Evolutionary conservation across 2,329 filamentous ascomycete species (phyloP).

Genomic region (Beauveria scarabaeidicola): DNA sequence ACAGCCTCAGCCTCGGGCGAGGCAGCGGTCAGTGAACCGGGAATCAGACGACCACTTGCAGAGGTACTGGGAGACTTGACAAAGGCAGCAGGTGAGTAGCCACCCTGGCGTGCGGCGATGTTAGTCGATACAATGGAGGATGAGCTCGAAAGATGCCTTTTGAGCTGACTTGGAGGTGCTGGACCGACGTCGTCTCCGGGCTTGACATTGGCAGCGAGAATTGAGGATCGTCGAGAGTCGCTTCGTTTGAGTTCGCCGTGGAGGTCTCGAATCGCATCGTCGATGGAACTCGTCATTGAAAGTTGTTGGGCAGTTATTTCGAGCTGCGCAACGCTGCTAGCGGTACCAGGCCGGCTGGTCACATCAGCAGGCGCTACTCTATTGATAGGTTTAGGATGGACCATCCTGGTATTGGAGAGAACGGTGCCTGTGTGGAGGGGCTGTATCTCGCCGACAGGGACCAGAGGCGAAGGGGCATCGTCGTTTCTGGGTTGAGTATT

Average conservation of each 20-base stretch:
- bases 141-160: conserved; percentile 39
- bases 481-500: background rate
- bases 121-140: conserved; percentile 64
- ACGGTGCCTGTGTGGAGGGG: conserved; percentile 30
- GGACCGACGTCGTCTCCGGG: conserved; percentile 15
- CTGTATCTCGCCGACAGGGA: background rate
- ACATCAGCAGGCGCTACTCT: conserved; percentile 43
- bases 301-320: conserved; percentile 69
- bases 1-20: conserved; percentile 32
- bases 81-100: conserved; percentile 61
- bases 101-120: conserved; percentile 55
- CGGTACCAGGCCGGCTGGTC: conserved; percentile 52
- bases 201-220: conserved; percentile 42
- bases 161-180: conserved; percentile 21
- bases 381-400: conserved; percentile 36
- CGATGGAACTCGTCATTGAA: conserved; percentile 66
- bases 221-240: conserved; percentile 58
- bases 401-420: conserved; percentile 36
- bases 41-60: conserved; percentile 46
- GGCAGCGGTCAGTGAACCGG: conserved; percentile 41
- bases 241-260: conserved; percentile 62
- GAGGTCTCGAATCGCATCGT: conserved; percentile 66
- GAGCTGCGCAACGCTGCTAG: conserved; percentile 62
- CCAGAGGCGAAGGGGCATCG: background rate
- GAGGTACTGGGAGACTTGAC: conserved; percentile 60